Evolutionary conservation across 192 early-diverging fungal species (phyloP).

Genomic region (Coemansia sp.): DNA sequence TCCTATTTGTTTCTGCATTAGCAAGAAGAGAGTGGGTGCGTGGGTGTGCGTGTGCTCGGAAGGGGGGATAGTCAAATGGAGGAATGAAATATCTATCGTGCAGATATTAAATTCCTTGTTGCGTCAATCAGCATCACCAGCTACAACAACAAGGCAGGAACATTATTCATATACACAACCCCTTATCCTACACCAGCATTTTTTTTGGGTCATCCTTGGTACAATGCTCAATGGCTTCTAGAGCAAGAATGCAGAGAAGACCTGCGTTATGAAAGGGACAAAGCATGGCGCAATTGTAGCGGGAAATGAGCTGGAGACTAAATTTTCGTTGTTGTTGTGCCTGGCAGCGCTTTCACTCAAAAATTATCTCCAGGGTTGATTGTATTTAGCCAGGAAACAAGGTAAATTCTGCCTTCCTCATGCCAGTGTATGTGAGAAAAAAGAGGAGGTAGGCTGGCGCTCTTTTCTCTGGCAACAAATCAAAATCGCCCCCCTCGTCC

Average conservation of each 20-base stretch:
- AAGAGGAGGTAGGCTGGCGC: neutral
- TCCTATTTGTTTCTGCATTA: neutral
- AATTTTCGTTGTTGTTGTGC: neutral
- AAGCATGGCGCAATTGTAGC: conserved; percentile 2
- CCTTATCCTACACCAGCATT: neutral
- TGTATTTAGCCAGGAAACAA: neutral
- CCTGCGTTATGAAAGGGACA: conserved; percentile 2
- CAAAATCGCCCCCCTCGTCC: neutral
- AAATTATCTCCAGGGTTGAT: neutral
- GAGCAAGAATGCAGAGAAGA: neutral
- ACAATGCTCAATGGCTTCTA: neutral
- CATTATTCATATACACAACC: neutral
- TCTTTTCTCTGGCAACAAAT: neutral
- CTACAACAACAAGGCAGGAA: neutral
- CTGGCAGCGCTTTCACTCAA: neutral
- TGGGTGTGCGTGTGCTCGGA: neutral
- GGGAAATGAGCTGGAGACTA: neutral
- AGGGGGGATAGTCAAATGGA: conserved; percentile 3
- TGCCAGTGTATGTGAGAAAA: neutral
- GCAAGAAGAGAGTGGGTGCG: neutral
- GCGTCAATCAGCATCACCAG: neutral
- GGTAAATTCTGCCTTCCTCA: neutral
- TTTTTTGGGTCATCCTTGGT: neutral
- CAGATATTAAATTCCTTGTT: conserved; percentile 6
- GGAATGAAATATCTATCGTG: conserved; percentile 4